Percentiles rank a stretch among this genome's conserved stretches.
Evolutionary conservation across 139 green algal genomes (phyloP).

Genomic region (Chlorella vulgaris): DNA sequence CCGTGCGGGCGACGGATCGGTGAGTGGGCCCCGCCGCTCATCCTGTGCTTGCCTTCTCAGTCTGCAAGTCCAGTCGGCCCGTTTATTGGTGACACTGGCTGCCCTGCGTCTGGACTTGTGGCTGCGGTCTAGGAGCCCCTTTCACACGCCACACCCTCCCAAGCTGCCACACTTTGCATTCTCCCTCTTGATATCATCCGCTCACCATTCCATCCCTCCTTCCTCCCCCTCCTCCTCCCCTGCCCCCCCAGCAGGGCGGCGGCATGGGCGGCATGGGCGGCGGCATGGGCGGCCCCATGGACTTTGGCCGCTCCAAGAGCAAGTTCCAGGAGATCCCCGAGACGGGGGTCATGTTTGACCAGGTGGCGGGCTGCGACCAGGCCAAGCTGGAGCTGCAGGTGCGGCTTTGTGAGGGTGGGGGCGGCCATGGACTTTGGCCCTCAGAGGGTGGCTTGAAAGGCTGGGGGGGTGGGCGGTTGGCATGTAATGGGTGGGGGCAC

Average conservation of each 20-base stretch:
- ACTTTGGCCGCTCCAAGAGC: slow-evolving; percentile 96
- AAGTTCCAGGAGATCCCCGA: slow-evolving; percentile 99
- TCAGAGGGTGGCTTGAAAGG: no score
- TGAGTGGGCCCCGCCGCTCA: not conserved
- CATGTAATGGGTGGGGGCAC: no score
- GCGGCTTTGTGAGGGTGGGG: no score
- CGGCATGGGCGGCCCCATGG: slow-evolving; percentile 90
- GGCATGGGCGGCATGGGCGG: slow-evolving; percentile 65
- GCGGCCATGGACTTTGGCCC: no score
- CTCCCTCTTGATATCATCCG: not conserved
- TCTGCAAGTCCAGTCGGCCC: no score
- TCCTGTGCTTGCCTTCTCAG: no score
- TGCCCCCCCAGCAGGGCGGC: slow-evolving; percentile 31
- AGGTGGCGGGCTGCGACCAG: slow-evolving; percentile 90
- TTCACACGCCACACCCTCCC: no score
- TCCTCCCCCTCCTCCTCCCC: not conserved
- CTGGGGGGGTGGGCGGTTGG: no score
- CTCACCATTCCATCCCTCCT: not conserved
- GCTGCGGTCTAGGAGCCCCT: not conserved
- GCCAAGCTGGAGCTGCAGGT: slow-evolving; percentile 93
- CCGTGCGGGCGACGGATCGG: slow-evolving; percentile 44
- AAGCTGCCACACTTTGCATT: no score
- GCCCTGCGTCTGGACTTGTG: not conserved
- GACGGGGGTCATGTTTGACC: slow-evolving; percentile 96
- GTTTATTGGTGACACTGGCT: not conserved